phyloP scores from a whole-genome alignment of 805 yeast species.

The Ogataea paraovalis region DNA sequence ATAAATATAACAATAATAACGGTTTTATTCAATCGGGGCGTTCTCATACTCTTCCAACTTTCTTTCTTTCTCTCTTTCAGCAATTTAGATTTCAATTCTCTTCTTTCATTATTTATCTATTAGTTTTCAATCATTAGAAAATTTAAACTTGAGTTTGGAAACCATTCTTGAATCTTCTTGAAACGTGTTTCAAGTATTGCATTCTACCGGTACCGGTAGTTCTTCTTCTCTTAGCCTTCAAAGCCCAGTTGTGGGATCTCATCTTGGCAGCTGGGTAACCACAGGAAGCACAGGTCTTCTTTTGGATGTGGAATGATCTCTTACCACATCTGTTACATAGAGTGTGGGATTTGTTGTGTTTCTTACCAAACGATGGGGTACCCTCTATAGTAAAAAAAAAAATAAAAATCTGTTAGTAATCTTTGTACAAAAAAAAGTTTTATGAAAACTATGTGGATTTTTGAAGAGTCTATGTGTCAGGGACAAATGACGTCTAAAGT shows the following conservation, averaged over 20 bases:
- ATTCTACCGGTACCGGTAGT: constrained; percentile 99
- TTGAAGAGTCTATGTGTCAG: too few relatives aligned
- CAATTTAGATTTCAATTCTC: too few relatives aligned
- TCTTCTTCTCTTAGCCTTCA: constrained; percentile 98
- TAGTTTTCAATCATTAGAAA: not conserved
- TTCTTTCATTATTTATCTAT: too few relatives aligned
- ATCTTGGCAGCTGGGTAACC: constrained; percentile 99
- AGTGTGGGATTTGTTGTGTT: constrained; percentile 99
- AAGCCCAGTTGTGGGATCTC: constrained; percentile 99
- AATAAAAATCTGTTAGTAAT: constrained; percentile 3
- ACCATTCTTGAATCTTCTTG: constrained; percentile 98
- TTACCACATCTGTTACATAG: constrained; percentile 98
- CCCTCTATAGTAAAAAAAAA: constrained; percentile 64
- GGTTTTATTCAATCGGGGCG: not conserved
- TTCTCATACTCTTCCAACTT: too few relatives aligned
- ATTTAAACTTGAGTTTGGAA: constrained; percentile 66
- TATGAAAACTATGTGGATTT: too few relatives aligned
- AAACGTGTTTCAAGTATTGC: constrained; percentile 94
- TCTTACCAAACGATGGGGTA: constrained; percentile 99
- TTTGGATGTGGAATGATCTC: constrained; percentile 98
- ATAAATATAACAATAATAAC: not conserved
- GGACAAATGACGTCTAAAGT: too few relatives aligned
- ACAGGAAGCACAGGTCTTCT: constrained; percentile 98
- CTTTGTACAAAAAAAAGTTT: not conserved
- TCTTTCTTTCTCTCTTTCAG: too few relatives aligned